Evolutionary conservation across 1,284 basidiomycete genomes (phyloP).

Genomic region (Earliella scabrosa): DNA sequence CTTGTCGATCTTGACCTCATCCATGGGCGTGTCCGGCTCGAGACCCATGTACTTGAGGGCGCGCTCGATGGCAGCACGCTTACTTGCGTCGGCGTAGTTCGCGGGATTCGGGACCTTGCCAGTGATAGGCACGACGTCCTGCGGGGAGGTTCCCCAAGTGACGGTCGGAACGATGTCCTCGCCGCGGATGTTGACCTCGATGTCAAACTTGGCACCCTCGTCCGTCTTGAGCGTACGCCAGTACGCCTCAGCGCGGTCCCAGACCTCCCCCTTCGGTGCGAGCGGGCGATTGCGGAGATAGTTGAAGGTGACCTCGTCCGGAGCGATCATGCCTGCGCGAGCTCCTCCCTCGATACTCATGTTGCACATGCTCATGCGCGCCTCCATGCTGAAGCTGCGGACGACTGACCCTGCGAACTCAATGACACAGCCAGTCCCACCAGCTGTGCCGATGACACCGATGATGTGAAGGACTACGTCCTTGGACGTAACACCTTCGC

Average conservation of each 20-base stretch:
- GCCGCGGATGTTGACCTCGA: constrained; percentile 84
- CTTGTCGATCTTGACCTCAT: constrained; percentile 89
- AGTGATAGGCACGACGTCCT: constrained; percentile 90
- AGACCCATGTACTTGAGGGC: constrained; percentile 94
- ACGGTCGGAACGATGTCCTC: constrained; percentile 94
- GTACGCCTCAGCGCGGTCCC: constrained; percentile 89
- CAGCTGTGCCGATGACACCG: constrained; percentile 92
- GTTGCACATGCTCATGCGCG: constrained; percentile 96
- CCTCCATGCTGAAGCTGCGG: constrained; percentile 93
- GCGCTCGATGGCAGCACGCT: constrained; percentile 78
- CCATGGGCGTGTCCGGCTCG: constrained; percentile 80
- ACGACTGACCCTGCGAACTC: constrained; percentile 94
- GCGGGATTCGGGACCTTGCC: constrained; percentile 86
- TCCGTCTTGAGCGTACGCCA: constrained; percentile 90
- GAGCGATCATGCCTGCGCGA: constrained; percentile 94
- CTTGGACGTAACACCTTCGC: constrained; percentile 91
- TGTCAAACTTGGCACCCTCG: constrained; percentile 89
- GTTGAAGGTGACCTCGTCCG: constrained; percentile 89
- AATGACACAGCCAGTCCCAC: constrained; percentile 92
- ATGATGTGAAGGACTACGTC: constrained; percentile 96
- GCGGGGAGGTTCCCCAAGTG: constrained; percentile 96
- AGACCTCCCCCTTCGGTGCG: constrained; percentile 85
- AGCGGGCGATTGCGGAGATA: constrained; percentile 90
- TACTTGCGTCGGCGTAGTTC: constrained; percentile 65
- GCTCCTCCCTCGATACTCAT: constrained; percentile 98